phyloP scores from a whole-genome alignment of 2,329 filamentous ascomycete species.

The Cladosporium sp. region DNA sequence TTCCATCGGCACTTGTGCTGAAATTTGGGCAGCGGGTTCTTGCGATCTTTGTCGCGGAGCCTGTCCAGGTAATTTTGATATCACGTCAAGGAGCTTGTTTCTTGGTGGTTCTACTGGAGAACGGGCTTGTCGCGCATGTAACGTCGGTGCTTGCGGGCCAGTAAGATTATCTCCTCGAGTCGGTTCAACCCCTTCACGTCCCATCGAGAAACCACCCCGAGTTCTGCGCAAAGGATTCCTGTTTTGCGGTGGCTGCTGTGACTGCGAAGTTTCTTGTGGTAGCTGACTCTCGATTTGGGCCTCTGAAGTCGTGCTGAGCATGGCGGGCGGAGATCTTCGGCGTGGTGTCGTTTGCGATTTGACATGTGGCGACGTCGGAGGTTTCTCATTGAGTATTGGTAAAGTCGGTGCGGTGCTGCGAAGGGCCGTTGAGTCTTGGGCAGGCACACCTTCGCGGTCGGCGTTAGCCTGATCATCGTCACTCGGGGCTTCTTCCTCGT shows the following conservation, averaged over 20 bases:
- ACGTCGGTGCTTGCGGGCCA: constrained; percentile 1
- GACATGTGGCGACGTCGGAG: neutral
- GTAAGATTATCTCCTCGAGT: constrained; percentile 2
- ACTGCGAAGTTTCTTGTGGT: neutral
- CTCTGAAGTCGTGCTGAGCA: neutral
- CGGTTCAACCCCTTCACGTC: constrained; percentile 3
- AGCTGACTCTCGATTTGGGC: constrained; percentile 2
- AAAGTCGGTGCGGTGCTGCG: neutral
- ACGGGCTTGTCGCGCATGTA: neutral
- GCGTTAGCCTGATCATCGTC: neutral
- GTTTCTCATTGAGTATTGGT: neutral
- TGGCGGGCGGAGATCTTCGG: neutral
- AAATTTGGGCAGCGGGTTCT: neutral
- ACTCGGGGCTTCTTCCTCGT: neutral
- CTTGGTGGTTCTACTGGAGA: neutral
- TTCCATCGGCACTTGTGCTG: neutral
- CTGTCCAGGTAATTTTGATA: neutral
- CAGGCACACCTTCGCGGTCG: neutral
- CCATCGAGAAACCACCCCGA: neutral
- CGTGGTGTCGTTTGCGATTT: neutral
- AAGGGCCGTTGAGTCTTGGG: too few species aligned
- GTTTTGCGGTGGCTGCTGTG: neutral
- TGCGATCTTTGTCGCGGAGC: neutral
- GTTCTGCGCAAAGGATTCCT: neutral
- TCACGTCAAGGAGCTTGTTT: neutral